Evolutionary conservation across 1,139 yeast genomes (phyloP), one percentile per base, ranked within the genome.

Genomic region (Candida glucosophila): DNA sequence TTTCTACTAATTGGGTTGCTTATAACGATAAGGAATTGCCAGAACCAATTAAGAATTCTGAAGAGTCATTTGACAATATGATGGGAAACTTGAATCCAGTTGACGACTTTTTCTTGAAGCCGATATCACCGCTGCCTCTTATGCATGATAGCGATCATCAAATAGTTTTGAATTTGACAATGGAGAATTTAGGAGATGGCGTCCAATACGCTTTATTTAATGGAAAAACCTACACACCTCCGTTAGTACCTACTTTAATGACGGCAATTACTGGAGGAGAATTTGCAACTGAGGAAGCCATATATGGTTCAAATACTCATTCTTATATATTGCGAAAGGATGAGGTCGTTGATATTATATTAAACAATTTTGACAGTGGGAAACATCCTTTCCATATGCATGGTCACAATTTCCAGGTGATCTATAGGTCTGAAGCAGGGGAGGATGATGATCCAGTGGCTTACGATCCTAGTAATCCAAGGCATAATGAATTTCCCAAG

Each of bases 201-300:
- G 64, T 80, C 32, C 83, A 81, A 55, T 88, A 86, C 48, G 95
- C 96, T 6, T 77, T 86, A 55, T 83, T 88, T 74, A 83, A 86
- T 63, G 77, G 80, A 49, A 63, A 77, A 38, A 67, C 93, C n/a
- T 88, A 72, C 55, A 64, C 72, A 14, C 51, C 70, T 19, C 95
- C 96, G 30, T 77, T 75, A 52, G 90, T 86, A 10, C 97, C 97
- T 21, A 64, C 88, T 3, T 58, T 88, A 35, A 67, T 69, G 51
- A 72, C 94, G 3, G 93, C 73, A n/a, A 48, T 83, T 40, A 62
- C 80, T 22, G 73, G 92, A 27, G 85, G 81, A 26, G 29, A 37
- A 3, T 37, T 55, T 22, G 72, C 78, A 17, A 57, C 66, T 22
- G 65, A 78, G 46, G 41, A 42, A 12, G 31, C 34, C 24, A 64